These are phyloP conservation scores for Protomyces lactucae-debilis DNA, from an alignment of 1,139 yeast genomes.

Conservation along the genomic window DNA sequence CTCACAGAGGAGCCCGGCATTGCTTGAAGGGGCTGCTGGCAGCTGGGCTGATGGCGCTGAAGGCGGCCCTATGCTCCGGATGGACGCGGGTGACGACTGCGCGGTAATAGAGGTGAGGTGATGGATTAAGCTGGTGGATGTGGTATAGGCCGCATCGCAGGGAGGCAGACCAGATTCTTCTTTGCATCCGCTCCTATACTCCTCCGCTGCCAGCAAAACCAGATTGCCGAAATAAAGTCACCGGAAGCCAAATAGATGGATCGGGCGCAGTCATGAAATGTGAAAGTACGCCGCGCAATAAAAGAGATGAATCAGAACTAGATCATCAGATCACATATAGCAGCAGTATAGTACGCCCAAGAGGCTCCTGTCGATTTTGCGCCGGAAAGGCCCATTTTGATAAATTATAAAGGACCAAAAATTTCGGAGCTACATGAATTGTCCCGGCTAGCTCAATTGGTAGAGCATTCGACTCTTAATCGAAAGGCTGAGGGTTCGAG, in stretches of 20 bases:
- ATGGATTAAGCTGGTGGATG: neutral
- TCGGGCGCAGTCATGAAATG: neutral
- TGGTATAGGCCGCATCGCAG: neutral
- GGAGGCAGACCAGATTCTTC: neutral
- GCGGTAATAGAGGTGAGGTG: no score
- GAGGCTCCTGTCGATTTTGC: no score
- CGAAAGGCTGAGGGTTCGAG: conserved; percentile 29
- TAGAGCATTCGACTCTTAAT: conserved; percentile 28
- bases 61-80: no score
- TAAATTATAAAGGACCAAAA: neutral
- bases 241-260: neutral
- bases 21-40: neutral
- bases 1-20: conserved; percentile 25
- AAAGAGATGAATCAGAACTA: no score
- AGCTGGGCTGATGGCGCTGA: no score
- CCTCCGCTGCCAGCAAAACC: neutral
- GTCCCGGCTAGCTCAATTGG: conserved; percentile 29
- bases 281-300: no score
- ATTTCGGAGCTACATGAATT: neutral
- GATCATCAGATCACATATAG: neutral
- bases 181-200: neutral
- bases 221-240: neutral
- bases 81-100: no score
- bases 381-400: no score
- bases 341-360: neutral